Conservation (phyloP, 1,284 basidiomycete genomes). For the Gymnopus androsaceus region DNA sequence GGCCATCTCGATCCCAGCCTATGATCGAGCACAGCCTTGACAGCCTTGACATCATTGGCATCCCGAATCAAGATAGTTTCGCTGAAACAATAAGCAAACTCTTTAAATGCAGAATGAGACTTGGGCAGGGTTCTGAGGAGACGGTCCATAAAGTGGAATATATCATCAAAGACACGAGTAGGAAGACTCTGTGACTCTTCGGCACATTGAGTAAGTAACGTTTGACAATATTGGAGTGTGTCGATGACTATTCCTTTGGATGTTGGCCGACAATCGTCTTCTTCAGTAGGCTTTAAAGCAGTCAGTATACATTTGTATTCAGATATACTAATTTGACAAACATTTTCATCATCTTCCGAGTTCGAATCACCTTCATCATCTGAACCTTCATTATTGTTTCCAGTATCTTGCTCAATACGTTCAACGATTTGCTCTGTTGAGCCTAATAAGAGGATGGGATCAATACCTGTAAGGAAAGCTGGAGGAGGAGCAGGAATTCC, state of each 20-base stretch:
- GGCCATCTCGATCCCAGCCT: conserved; percentile 21
- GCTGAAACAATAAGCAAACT: conserved; percentile 9
- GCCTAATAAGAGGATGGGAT: background rate
- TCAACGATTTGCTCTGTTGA: background rate
- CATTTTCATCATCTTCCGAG: background rate
- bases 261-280: background rate
- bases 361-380: background rate
- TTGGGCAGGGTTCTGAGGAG: conserved; percentile 9
- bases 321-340: background rate
- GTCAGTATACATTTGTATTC: background rate
- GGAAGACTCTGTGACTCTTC: background rate
- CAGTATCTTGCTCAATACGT: background rate
- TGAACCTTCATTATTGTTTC: background rate
- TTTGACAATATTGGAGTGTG: background rate
- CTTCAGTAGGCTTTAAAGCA: background rate
- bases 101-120: conserved; percentile 13
- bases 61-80: conserved; percentile 7
- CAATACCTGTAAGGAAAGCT: background rate
- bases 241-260: background rate
- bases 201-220: background rate
- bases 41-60: conserved; percentile 1
- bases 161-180: conserved; percentile 17
- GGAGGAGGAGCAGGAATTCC: conserved; percentile 6
- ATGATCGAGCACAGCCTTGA: background rate
- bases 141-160: conserved; percentile 18